Percentiles rank a stretch among this genome's conserved stretches.
Evolutionary conservation across 1,139 yeast species (phyloP).

Genomic region (Hemisphaericaspora subhashii): DNA sequence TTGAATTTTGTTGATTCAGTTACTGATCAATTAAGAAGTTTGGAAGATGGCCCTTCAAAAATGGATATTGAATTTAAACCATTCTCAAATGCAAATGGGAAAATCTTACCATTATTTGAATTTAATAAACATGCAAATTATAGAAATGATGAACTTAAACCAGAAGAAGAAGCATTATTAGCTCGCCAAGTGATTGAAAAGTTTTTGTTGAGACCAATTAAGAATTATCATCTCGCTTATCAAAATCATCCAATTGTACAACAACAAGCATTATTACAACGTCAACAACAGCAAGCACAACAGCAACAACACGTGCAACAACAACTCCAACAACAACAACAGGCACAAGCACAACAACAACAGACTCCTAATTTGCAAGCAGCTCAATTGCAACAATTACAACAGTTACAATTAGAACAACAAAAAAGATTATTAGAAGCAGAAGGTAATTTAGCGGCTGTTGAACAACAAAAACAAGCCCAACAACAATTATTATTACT

Average conservation of each 20-base stretch:
- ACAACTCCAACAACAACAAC: conserved; percentile 20
- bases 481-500: conserved; percentile 19
- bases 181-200: conserved; percentile 46
- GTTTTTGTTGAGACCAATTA: conserved; percentile 42
- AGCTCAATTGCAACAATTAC: conserved; percentile 19
- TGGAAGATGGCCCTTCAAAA: conserved; percentile 33
- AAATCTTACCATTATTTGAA: conserved; percentile 41
- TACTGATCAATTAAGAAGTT: conserved; percentile 31
- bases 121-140: conserved; percentile 22
- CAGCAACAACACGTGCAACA: conserved; percentile 21
- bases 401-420: conserved; percentile 29
- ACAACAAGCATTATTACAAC: conserved; percentile 38
- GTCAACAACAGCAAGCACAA: conserved; percentile 29
- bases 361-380: conserved; percentile 17
- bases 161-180: conserved; percentile 39
- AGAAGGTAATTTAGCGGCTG: conserved; percentile 9
- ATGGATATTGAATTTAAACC: conserved; percentile 35
- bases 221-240: conserved; percentile 49
- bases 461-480: conserved; percentile 17
- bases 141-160: conserved; percentile 23
- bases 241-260: conserved; percentile 47
- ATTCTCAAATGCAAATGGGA: conserved; percentile 17
- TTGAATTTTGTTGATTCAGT: conserved; percentile 39
- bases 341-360: conserved; percentile 19
- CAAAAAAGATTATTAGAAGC: conserved; percentile 28